These are phyloP conservation scores for Physcia stellaris DNA, from an alignment of 495 filamentous ascomycete species.

Conservation along the genomic window DNA sequence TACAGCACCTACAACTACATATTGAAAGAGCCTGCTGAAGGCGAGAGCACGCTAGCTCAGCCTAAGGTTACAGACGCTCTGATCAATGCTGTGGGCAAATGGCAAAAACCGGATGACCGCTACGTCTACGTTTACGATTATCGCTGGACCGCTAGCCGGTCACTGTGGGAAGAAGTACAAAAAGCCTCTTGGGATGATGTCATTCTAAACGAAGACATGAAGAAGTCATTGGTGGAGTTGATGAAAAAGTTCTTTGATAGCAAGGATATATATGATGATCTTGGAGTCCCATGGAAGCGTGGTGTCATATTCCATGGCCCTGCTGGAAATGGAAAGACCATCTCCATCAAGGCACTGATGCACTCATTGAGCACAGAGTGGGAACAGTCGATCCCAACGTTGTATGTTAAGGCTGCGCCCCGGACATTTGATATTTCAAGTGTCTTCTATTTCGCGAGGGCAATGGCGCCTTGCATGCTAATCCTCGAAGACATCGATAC, in stretches of 20 bases:
- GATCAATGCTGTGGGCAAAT: conserved; percentile 23
- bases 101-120: conserved; percentile 34
- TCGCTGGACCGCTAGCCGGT: conserved; percentile 18
- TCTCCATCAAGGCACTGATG: conserved; percentile 57
- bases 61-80: conserved; percentile 15
- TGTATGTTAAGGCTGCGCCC: conserved; percentile 38
- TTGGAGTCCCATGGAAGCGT: conserved; percentile 32
- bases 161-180: conserved; percentile 23
- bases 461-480: conserved; percentile 27
- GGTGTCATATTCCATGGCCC: conserved; percentile 36
- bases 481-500: conserved; percentile 57
- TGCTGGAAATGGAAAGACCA: conserved; percentile 54
- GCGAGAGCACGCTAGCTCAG: neutral
- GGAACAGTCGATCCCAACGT: conserved; percentile 24
- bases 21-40: conserved; percentile 4
- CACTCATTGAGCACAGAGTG: conserved; percentile 32
- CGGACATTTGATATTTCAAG: conserved; percentile 28
- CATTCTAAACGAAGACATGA: conserved; percentile 30
- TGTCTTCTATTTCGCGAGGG: conserved; percentile 38
- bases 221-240: conserved; percentile 24
- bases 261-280: conserved; percentile 26
- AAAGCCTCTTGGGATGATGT: conserved; percentile 30
- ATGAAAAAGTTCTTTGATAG: conserved; percentile 31
- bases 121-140: conserved; percentile 53
- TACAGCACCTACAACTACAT: conserved; percentile 1